Conservation (phyloP, 495 filamentous ascomycete genomes). For the Amphirosellinia nigrospora region DNA sequence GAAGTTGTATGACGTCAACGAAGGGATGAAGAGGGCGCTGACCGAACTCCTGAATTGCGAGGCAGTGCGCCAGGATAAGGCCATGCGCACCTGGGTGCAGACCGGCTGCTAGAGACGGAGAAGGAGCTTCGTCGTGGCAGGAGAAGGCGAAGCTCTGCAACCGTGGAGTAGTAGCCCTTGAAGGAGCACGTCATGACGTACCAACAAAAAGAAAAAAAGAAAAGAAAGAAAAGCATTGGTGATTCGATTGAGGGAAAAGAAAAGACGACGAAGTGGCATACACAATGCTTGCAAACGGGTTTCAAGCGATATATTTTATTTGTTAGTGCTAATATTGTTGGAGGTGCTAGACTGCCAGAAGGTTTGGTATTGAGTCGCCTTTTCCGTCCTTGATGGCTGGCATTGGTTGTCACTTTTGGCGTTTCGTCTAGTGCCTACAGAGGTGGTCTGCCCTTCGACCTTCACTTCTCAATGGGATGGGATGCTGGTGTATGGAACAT, state of each 20-base stretch:
- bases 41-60: slow-evolving; percentile 72
- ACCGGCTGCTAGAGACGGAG: slow-evolving; percentile 68
- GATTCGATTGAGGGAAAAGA: no score
- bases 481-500: slow-evolving; percentile 6
- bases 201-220: not conserved
- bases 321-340: not conserved
- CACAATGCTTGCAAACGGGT: not conserved
- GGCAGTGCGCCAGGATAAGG: slow-evolving; percentile 57
- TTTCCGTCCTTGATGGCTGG: not conserved
- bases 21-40: slow-evolving; percentile 67
- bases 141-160: slow-evolving; percentile 46
- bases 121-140: slow-evolving; percentile 59
- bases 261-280: not conserved
- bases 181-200: not conserved
- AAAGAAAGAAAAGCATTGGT: not conserved
- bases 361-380: not conserved
- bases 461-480: not conserved
- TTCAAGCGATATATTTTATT: not conserved
- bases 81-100: slow-evolving; percentile 68
- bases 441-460: not conserved
- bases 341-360: not conserved
- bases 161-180: slow-evolving; percentile 7
- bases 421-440: not conserved
- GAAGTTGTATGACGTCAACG: slow-evolving; percentile 64
- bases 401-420: slow-evolving; percentile 2